phyloP scores from a whole-genome alignment of 345 rosid species.

The Eucalyptus pumila region DNA sequence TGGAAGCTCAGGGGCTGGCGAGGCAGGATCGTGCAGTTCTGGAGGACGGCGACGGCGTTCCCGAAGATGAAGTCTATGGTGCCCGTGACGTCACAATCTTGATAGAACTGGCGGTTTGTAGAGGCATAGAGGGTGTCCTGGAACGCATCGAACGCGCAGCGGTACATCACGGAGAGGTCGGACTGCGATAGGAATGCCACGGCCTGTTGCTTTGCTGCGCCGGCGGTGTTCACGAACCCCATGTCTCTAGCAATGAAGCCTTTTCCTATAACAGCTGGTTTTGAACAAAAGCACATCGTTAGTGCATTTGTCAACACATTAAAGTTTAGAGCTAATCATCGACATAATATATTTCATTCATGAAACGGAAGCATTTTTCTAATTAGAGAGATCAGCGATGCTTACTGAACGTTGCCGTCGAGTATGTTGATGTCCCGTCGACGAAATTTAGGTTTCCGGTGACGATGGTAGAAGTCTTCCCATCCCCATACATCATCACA shows the following conservation, averaged over 20 bases:
- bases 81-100: conserved; percentile 53
- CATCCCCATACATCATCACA: conserved; percentile 80
- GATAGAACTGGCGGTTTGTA: conserved; percentile 60
- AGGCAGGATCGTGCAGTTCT: conserved; percentile 43
- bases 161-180: conserved; percentile 58
- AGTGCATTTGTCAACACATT: neutral
- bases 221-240: conserved; percentile 70
- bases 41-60: conserved; percentile 55
- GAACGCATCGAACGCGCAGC: conserved; percentile 57
- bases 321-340: neutral
- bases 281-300: neutral
- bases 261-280: conserved; percentile 55
- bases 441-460: conserved; percentile 30
- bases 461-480: conserved; percentile 29
- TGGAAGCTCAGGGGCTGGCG: conserved; percentile 21
- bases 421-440: conserved; percentile 39
- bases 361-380: neutral
- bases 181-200: conserved; percentile 84
- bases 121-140: conserved; percentile 76
- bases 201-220: conserved; percentile 67
- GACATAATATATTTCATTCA: neutral
- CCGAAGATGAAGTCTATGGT: conserved; percentile 81
- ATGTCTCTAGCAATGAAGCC: conserved; percentile 86
- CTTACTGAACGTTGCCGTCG: conserved; percentile 60
- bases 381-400: neutral